Conservation (phyloP, 2,329 filamentous ascomycete genomes). For the Calonectria hawksworthii region DNA sequence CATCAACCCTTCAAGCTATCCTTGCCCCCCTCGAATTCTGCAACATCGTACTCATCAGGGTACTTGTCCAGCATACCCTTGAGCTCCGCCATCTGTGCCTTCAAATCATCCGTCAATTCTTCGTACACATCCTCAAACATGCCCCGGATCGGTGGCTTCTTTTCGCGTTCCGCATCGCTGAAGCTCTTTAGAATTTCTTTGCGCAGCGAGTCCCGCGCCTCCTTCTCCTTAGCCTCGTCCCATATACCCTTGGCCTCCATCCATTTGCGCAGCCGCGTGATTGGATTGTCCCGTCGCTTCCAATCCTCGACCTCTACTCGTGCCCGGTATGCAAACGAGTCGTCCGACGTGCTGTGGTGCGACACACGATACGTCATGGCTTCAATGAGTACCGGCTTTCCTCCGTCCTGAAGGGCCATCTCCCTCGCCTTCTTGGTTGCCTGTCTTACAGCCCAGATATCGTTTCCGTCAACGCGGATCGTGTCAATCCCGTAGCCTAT, state of each 20-base stretch:
- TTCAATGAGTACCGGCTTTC: conserved; percentile 88
- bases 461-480: conserved; percentile 93
- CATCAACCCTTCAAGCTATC: conserved; percentile 66
- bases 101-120: conserved; percentile 83
- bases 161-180: conserved; percentile 83
- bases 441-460: conserved; percentile 89
- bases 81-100: conserved; percentile 79
- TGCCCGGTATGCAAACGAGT: conserved; percentile 96
- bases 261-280: conserved; percentile 89
- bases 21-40: conserved; percentile 80
- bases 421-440: conserved; percentile 82
- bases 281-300: conserved; percentile 91
- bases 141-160: conserved; percentile 78
- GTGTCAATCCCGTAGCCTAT: conserved; percentile 96
- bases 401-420: conserved; percentile 85
- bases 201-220: conserved; percentile 73
- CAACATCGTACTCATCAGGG: conserved; percentile 91
- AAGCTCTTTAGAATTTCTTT: conserved; percentile 89
- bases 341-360: conserved; percentile 96
- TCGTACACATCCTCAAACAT: conserved; percentile 95
- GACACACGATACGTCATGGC: conserved; percentile 99
- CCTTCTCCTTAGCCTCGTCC: conserved; percentile 87
- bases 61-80: conserved; percentile 85
- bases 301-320: conserved; percentile 95
- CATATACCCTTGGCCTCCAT: conserved; percentile 87